Evolutionary conservation across 108 stramenopile genomes (phyloP), one percentile per base, ranked within the genome.

Genomic region (Pseudonitzschia pungens): DNA sequence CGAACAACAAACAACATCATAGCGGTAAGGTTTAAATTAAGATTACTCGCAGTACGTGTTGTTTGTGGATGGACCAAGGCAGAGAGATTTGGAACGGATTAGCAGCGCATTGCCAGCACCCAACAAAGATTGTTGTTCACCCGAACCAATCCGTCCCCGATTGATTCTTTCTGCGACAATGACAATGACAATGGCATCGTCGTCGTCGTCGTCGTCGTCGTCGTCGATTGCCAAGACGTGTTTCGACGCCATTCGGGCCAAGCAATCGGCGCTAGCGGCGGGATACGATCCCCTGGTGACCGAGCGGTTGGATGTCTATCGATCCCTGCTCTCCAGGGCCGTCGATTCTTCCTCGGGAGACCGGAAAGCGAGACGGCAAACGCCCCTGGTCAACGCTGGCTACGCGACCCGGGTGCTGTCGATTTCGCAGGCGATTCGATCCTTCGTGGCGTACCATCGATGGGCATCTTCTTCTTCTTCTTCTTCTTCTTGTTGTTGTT

Each of bases 311-410:
- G 62, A 56, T 11, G 29, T 74, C 5, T 74, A 62, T 45, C 54
- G 68, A 50, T 0, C 57, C 58, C 64, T 69, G 42, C 9, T 68
- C 16, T 50, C 8, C 5, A 18, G 55, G 43, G 29, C 45, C 0
- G 28, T 50, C 0, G 0, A 57, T 51, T 22, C 36, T 0, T 41
- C 42, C 0, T 42, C 72, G 0, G 12, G 36, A 2, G 6, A 36
- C 6, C 36, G 36, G 4, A 36, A 36, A 45, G 0, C 57, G 24
- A 65, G 77, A 54, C 73, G 86, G 11, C 89, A 90, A 74, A 86
- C 88, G 15, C 89, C 92, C 0, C 67, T 93, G 33, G 89, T 93
- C n/a, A 86, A 91, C 79, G 89, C 89, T 2, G 89, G 89, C 63
- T 93, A 93, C 70, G 88, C 89, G 3, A 73, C 84, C 0, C 81